Percentiles rank a stretch among this genome's conserved stretches.
phyloP scores from a whole-genome alignment of 2,329 filamentous ascomycete species.

The Talaromyces sp. region DNA sequence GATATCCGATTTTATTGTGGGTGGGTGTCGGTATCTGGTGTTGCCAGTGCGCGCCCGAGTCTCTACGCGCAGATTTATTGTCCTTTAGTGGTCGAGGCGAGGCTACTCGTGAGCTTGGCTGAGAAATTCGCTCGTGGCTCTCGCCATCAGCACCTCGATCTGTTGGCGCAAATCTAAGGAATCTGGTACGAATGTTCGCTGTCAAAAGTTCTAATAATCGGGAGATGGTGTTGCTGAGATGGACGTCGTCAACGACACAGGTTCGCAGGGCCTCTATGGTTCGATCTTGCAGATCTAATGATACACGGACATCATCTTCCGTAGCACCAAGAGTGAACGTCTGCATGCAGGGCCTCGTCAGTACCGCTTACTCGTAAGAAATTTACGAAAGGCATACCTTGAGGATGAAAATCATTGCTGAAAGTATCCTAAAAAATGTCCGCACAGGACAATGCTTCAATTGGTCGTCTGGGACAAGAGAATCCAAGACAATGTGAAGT shows the following conservation, averaged over 20 bases:
- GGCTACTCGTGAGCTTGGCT: conserved; percentile 33
- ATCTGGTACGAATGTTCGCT: conserved; percentile 54
- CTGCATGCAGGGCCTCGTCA: conserved; percentile 27
- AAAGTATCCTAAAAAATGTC: conserved; percentile 62
- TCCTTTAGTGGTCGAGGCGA: conserved; percentile 36
- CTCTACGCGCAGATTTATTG: conserved; percentile 18
- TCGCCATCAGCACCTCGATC: conserved; percentile 45
- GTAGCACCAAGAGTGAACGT: conserved; percentile 62
- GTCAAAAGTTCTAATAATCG: conserved; percentile 59
- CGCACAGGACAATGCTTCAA: conserved; percentile 61
- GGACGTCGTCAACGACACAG: conserved; percentile 63
- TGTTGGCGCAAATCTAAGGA: conserved; percentile 55
- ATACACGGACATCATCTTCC: conserved; percentile 59
- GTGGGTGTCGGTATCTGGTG: conserved; percentile 9
- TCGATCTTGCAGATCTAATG: conserved; percentile 55
- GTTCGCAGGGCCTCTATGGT: conserved; percentile 57
- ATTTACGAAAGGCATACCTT: conserved; percentile 45
- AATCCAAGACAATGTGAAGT: conserved; percentile 57
- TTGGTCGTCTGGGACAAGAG: conserved; percentile 55
- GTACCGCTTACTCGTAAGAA: not conserved
- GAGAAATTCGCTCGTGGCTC: conserved; percentile 35
- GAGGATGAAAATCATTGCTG: conserved; percentile 61
- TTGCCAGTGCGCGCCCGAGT: conserved; percentile 20
- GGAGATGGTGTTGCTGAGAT: conserved; percentile 60
- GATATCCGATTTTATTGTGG: conserved; percentile 13